Percentiles rank a stretch among this genome's conserved stretches.
These are phyloP conservation scores for Thelonectria olida DNA, from an alignment of 2,329 filamentous ascomycete genomes.

Conservation along the genomic window DNA sequence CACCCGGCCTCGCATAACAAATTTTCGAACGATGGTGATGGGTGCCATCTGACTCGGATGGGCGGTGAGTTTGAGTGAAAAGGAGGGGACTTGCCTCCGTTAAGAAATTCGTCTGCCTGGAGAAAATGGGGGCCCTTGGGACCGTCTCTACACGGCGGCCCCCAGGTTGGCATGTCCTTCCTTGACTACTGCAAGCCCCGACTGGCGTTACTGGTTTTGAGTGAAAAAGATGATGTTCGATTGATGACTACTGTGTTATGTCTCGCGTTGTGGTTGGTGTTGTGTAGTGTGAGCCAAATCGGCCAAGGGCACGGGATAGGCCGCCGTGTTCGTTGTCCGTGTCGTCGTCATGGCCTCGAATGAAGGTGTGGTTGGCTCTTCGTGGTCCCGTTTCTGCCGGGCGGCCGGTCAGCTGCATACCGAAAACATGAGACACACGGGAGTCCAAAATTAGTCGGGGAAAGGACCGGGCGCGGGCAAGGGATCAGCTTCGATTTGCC, in stretches of 20 bases:
- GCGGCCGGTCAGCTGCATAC: slow-evolving; percentile 30
- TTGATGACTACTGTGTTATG: slow-evolving; percentile 1
- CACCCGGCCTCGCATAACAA: slow-evolving; percentile 10
- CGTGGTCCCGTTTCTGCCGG: slow-evolving; percentile 22
- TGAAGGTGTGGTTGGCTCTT: slow-evolving; percentile 15
- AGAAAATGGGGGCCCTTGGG: slow-evolving; percentile 28
- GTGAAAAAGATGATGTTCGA: slow-evolving; percentile 9
- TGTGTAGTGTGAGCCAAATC: background rate
- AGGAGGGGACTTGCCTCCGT: slow-evolving; percentile 13
- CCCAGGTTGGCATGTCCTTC: slow-evolving; percentile 9
- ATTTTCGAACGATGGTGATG: slow-evolving; percentile 15
- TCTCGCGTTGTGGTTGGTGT: slow-evolving; percentile 3
- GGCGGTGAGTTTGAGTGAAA: slow-evolving; percentile 26
- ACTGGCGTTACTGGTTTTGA: slow-evolving; percentile 16
- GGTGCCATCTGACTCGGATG: slow-evolving; percentile 21
- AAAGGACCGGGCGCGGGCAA: slow-evolving; percentile 19
- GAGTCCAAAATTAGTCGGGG: slow-evolving; percentile 31
- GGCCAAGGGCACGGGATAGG: background rate
- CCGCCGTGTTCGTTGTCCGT: background rate
- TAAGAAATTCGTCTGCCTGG: slow-evolving; percentile 37
- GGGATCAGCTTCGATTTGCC: slow-evolving; percentile 19
- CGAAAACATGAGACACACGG: slow-evolving; percentile 27
- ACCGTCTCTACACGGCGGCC: slow-evolving; percentile 5
- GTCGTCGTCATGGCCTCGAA: background rate
- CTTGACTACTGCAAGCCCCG: slow-evolving; percentile 34